Conservation (phyloP, 805 yeast species). For the Ogataea paradorogensis region DNA sequence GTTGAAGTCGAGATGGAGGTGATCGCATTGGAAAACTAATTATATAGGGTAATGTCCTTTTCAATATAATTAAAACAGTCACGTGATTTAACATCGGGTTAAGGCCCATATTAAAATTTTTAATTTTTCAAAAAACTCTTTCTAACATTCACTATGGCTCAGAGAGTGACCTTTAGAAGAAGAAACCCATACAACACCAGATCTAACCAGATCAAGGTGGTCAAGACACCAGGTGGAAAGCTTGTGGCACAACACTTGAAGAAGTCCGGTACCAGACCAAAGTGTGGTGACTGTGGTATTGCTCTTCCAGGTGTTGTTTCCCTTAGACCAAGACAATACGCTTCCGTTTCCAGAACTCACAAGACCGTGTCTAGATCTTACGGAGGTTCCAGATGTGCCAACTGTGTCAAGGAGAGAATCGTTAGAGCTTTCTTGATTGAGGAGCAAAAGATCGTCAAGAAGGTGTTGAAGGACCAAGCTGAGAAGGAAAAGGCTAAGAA, state of each 20-base stretch:
- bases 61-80: background rate
- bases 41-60: background rate
- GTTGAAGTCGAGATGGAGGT: conserved; percentile 78
- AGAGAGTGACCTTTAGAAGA: conserved; percentile 99
- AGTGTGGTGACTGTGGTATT: conserved; percentile 84
- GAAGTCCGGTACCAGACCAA: conserved; percentile 84
- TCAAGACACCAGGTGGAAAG: conserved; percentile 99
- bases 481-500: conserved; percentile 69
- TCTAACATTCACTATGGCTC: conserved; percentile 65
- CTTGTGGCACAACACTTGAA: conserved; percentile 96
- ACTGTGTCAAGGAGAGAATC: conserved; percentile 98
- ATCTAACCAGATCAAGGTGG: conserved; percentile 99
- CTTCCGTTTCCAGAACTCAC: conserved; percentile 90
- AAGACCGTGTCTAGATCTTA: conserved; percentile 99
- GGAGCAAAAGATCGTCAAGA: conserved; percentile 99
- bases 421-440: conserved; percentile 99
- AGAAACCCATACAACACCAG: conserved; percentile 99
- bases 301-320: conserved; percentile 72
- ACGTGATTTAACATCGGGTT: conserved; percentile 9
- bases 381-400: conserved; percentile 99
- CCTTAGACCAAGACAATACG: conserved; percentile 98
- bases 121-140: conserved; percentile 9
- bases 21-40: conserved; percentile 67
- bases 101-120: conserved; percentile 7
- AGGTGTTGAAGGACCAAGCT: conserved; percentile 95